Evolutionary conservation across 768 basidiomycete species (phyloP), one percentile per base, ranked within the genome.

Genomic region (Leucosporidium yakuticum): DNA sequence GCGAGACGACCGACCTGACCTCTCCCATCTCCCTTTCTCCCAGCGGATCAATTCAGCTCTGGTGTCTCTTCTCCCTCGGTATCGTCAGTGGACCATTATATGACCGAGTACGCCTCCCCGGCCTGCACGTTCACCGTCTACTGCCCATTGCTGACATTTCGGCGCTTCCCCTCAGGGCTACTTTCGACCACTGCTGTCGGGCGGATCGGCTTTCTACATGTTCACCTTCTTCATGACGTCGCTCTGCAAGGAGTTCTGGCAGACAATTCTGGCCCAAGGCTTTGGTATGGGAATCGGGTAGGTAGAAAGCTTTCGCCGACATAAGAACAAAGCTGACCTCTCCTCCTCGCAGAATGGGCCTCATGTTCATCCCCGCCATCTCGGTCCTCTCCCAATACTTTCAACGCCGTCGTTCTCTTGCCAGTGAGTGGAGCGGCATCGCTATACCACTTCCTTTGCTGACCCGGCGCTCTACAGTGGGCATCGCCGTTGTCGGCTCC

Each of bases 401-500:
- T 77, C 74, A 76, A 56, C 83, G 82, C 70, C 85, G 86, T 69
- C 83, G 88, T 19, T 87, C 86, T 4, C 86, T 89, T 2, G 88
- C 89, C 0, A 79, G 39, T 44, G 39, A 44, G 39, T 44, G n/a
- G n/a, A 44, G 34, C 34, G 5, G 34, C 39, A 3, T 8, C 11
- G 39, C 39, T 8, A 3, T 15, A 15, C 39, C 14, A 9, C 39
- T 15, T 8, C 39, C 17, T 8, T 15, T 44, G 39, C 39, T 44
- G 39, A 44, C 39, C 8, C 8, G 39, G 11, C 8, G 39, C 39
- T 44, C 14, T 44, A 3, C 39, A 44, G 39, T 88, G 49, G 89
- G 89, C 2, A 79, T 90, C 63, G 86, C 85, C 20, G 81, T 84
- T 2, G 84, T 87, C 36, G 89, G 89, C n/a, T 86, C 85, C 25